Base-by-base conservation (phyloP, 306 rosid species). In the Luffa acutangula region DNA sequence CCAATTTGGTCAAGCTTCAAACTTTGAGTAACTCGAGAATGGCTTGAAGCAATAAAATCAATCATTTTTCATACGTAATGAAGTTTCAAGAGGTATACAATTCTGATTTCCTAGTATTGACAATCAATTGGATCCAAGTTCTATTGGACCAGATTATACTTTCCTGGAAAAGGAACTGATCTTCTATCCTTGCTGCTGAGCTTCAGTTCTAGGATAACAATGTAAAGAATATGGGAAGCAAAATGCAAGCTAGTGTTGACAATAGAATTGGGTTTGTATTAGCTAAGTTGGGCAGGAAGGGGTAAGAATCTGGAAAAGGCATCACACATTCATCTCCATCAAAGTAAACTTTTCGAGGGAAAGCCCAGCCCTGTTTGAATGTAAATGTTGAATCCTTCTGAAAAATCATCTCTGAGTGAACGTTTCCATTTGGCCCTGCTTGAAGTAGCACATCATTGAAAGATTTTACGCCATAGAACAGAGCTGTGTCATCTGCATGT, bases 271-370 rank as follows among this genome's bases (percentile, higher is more conserved):
- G 83, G 83, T 49, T 21, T 33, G 42, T 72, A 81, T 66, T 25
- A 77, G 89, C 90, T 36, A 92, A 89, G 87, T 90, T 94, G 54
- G 98, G 96, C 64, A 94, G 86, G 81, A 77, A 82, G 66, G 98
- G 98, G 87, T 89, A 94, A 39, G 89, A 75, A 70, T 94, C 94
- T 7, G 97, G 97, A 65, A 90, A 92, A 37, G 97, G 98, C 21
- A 93, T 77, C 97, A 88, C 89, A 17, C 98, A 93, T 83, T 93
- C 98, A 36, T 93, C 96, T 25, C 98, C 98, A 77, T 93, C 90
- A 82, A 93, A 93, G 87, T 90, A 91, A 45, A 93, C 89, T 67
- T 85, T 90, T 82, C 94, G 88, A 34, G 97, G 98, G 85, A 93
- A 93, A 17, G 93, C 96, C 98, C 98, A 92, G 21, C 98, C 97